Evolutionary conservation across 345 rosid species (phyloP), one percentile per base, ranked within the genome.

Genomic region (Murraya paniculata): DNA sequence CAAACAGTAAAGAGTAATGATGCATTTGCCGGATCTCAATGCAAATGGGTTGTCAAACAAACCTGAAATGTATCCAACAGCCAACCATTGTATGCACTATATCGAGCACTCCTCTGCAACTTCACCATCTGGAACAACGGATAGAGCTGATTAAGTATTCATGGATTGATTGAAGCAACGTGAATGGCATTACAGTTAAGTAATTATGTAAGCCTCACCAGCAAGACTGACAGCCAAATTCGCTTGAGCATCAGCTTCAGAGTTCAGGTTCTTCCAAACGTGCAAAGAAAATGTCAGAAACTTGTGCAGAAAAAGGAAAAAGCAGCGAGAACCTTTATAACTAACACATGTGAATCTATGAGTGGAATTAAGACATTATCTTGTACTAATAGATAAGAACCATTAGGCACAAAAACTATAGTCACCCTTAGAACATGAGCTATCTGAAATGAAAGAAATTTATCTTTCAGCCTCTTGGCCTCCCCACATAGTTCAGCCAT

Each of bases 161-260:
- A 73, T 72, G 39, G 69, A 66, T 8, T 57, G 65, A 72, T 21
- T 68, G 78, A 25, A 25, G 6, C 68, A 9, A 62, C 36, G 57
- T 45, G 68, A 70, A 72, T 11, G 5, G 69, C 31, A 21, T 58
- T 53, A 60, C 65, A 64, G 45, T 28, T 59, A 74, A 39, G 68
- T 74, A 22, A 19, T 62, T 64, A 27, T 16, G 55, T 25, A 75
- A 82, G 80, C 72, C 92, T 90, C 85, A 95, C 98, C 95, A 31
- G 79, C 80, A 64, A 95, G 99, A 28, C 78, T 22, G 78, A 79
- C 69, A 59, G 94, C 98, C 81, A 89, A 82, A 83, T 90, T 95
- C 41, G 99, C 99, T 74, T 90, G 94, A 81, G 85, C 89, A 83
- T 95, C 99, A 9, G 99, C 99, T 3, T 88, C 95, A 9, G 86